These are phyloP conservation scores for Kluyveromyces marxianus DNA, from an alignment of 1,139 yeast species.

Conservation along the genomic window DNA sequence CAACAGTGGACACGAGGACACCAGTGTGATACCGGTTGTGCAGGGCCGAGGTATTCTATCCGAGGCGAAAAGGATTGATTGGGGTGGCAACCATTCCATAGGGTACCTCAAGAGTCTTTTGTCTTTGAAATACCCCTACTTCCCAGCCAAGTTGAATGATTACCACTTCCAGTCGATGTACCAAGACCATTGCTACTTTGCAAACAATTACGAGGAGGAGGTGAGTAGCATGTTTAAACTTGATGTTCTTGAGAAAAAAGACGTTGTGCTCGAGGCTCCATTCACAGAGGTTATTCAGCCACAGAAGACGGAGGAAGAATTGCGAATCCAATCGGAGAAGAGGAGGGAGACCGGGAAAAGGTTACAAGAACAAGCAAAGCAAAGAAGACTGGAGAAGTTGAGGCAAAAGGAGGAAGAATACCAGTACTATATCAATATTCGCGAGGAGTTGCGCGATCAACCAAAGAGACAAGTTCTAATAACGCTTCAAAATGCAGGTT, in stretches of 20 bases:
- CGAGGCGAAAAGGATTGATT: conserved; percentile 75
- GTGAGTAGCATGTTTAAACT: conserved; percentile 49
- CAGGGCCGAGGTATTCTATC: conserved; percentile 56
- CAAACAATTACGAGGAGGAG: conserved; percentile 61
- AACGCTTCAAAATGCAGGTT: conserved; percentile 64
- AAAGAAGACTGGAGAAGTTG: conserved; percentile 70
- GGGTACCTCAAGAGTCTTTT: conserved; percentile 57
- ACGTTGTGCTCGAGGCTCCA: conserved; percentile 79
- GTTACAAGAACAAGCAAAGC: conserved; percentile 88
- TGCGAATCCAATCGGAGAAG: conserved; percentile 68
- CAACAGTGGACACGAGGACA: conserved; percentile 75
- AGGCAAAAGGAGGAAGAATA: conserved; percentile 75
- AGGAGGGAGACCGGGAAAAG: conserved; percentile 82
- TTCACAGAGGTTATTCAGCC: conserved; percentile 54
- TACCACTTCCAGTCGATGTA: conserved; percentile 62
- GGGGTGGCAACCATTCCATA: conserved; percentile 81
- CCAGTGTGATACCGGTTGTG: conserved; percentile 75
- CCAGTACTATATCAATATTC: conserved; percentile 57
- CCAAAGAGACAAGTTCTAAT: conserved; percentile 38
- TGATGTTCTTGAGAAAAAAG: conserved; percentile 56
- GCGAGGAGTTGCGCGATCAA: conserved; percentile 43
- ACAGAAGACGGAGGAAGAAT: conserved; percentile 77
- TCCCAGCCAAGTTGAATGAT: conserved; percentile 64
- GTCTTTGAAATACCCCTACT: conserved; percentile 81
- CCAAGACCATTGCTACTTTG: conserved; percentile 72